These are phyloP conservation scores for Colletotrichum australisinense DNA, from an alignment of 2,329 filamentous ascomycete genomes.

Conservation along the genomic window DNA sequence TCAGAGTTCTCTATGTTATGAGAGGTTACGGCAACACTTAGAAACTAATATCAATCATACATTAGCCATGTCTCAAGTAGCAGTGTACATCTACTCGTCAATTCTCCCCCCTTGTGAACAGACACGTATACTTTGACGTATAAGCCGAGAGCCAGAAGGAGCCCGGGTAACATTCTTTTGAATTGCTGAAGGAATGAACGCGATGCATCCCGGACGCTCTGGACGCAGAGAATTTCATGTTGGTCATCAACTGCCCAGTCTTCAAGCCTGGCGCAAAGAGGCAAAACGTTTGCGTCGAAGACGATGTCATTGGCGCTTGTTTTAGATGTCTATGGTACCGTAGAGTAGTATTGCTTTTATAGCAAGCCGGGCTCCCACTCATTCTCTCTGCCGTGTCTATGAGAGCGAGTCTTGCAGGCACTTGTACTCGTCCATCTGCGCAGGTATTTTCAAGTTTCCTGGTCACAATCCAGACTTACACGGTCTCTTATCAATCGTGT, in stretches of 20 bases:
- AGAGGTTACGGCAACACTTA: no score
- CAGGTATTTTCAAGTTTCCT: no score
- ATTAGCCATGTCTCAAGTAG: no score
- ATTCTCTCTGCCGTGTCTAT: no score
- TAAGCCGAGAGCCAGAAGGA: not conserved
- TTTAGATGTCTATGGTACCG: rapidly evolving
- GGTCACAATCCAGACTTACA: no score
- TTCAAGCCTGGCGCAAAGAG: no score
- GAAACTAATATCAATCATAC: no score
- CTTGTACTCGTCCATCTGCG: not conserved
- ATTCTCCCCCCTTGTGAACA: not conserved
- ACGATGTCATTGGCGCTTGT: not conserved
- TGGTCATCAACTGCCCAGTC: no score
- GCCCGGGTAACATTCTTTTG: no score
- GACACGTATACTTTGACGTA: not conserved
- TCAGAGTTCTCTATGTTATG: no score
- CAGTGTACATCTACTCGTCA: not conserved
- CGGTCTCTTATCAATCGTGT: no score
- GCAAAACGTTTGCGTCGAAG: not conserved
- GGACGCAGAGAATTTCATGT: not conserved
- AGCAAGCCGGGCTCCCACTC: not conserved
- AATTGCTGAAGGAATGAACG: not conserved
- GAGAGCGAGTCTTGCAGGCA: no score
- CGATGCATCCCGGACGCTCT: not conserved
- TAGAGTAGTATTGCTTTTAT: not conserved